Percentiles rank a stretch among this genome's conserved stretches.
Conservation (phyloP, 2,329 filamentous ascomycete genomes). For the Rhexocercosporidium sp. region DNA sequence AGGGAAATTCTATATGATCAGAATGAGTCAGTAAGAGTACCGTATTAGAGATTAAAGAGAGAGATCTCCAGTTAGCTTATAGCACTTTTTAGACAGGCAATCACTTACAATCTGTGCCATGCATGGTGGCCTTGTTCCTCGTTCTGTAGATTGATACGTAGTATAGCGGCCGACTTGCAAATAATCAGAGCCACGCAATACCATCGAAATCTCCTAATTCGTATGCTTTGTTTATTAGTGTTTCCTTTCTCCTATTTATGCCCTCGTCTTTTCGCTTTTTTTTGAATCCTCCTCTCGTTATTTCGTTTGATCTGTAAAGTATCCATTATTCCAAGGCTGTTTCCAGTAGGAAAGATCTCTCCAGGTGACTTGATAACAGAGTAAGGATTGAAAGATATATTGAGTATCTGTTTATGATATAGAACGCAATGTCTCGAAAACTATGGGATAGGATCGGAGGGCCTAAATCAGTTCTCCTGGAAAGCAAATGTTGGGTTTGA, state of each 20-base stretch:
- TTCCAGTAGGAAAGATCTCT: neutral
- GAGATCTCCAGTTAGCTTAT: no score
- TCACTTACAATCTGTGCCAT: constrained; percentile 23
- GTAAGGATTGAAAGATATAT: neutral
- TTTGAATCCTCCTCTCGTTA: neutral
- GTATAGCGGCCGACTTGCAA: constrained; percentile 19
- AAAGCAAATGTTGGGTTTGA: no score
- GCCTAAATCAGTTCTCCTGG: no score
- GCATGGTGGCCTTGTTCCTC: constrained; percentile 17
- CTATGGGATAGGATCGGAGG: no score
- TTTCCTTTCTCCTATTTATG: neutral
- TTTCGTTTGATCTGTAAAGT: neutral
- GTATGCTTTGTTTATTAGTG: constrained; percentile 3
- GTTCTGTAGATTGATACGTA: constrained; percentile 20
- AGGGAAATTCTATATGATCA: no score
- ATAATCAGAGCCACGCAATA: constrained; percentile 24
- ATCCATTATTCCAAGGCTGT: neutral
- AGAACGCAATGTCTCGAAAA: neutral
- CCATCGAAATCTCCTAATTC: constrained; percentile 24
- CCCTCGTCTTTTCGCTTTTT: neutral
- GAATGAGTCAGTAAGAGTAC: no score
- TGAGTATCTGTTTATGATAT: neutral
- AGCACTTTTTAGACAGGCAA: no score
- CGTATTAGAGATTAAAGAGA: no score
- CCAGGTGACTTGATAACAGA: neutral